Conservation (phyloP, 352 stramenopile species). For the Pythium scleroteichum region DNA sequence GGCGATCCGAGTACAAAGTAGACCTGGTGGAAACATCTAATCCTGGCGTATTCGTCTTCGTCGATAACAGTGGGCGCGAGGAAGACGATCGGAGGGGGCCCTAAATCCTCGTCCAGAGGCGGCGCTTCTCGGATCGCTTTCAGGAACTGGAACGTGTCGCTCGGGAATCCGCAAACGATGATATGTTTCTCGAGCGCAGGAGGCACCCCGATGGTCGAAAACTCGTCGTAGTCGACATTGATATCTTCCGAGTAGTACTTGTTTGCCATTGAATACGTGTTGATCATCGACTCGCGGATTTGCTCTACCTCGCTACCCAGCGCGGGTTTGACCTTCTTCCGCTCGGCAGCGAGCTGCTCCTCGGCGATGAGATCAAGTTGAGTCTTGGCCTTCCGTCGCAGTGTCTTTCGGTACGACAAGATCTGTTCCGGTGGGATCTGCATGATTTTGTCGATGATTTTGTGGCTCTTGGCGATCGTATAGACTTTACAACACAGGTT, state of each 20-base stretch:
- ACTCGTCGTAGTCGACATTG: conserved; percentile 49
- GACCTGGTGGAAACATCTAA: conserved; percentile 53
- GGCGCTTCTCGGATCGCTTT: conserved; percentile 69
- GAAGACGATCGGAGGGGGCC: conserved; percentile 57
- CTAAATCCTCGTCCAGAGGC: conserved; percentile 36
- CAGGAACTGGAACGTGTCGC: conserved; percentile 66
- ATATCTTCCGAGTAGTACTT: conserved; percentile 25
- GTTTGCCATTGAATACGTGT: conserved; percentile 48
- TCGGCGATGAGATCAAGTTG: conserved; percentile 30
- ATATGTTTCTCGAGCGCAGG: conserved; percentile 50
- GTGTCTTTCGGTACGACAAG: conserved; percentile 72
- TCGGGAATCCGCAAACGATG: conserved; percentile 69
- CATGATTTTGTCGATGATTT: conserved; percentile 52
- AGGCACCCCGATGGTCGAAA: conserved; percentile 45
- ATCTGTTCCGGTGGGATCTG: conserved; percentile 75
- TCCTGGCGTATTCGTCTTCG: conserved; percentile 57
- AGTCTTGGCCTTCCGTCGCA: conserved; percentile 60
- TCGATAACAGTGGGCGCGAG: conserved; percentile 46
- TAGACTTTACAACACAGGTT: conserved; percentile 85
- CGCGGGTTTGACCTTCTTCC: conserved; percentile 62
- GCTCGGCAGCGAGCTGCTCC: conserved; percentile 23
- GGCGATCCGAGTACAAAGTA: conserved; percentile 75
- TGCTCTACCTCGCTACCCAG: conserved; percentile 59
- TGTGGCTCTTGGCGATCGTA: conserved; percentile 58
- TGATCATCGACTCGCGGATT: conserved; percentile 59